phyloP scores from a whole-genome alignment of 768 basidiomycete species.

The Austroboletus eburneus region DNA sequence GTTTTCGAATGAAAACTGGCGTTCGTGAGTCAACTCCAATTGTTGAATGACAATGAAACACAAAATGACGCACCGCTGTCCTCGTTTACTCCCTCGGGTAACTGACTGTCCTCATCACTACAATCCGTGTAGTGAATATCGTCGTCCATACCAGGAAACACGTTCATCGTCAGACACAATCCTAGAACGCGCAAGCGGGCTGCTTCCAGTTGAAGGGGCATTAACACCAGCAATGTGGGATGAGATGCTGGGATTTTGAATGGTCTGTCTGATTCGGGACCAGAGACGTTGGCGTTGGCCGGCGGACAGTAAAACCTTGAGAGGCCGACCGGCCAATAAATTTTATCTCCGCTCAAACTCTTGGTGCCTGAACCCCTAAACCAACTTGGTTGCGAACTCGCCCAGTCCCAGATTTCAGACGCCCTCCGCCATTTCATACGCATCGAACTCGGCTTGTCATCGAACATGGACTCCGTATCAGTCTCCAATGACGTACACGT shows the following conservation, averaged over 20 bases:
- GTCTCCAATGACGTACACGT: no score
- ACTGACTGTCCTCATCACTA: slow-evolving; percentile 64
- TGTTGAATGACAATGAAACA: neutral
- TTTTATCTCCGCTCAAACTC: no score
- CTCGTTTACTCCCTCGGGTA: slow-evolving; percentile 45
- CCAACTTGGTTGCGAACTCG: no score
- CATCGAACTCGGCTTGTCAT: no score
- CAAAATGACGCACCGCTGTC: slow-evolving; percentile 74
- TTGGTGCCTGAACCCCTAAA: no score
- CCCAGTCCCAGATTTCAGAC: no score
- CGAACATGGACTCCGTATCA: no score
- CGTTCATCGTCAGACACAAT: slow-evolving; percentile 20
- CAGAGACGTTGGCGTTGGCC: slow-evolving; percentile 69
- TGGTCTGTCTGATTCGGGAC: slow-evolving; percentile 54
- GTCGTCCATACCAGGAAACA: slow-evolving; percentile 24
- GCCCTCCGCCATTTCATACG: no score
- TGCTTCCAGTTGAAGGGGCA: no score
- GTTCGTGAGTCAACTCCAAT: slow-evolving; percentile 74
- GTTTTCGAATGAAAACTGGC: slow-evolving; percentile 46
- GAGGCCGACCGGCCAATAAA: no score
- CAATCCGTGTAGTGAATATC: slow-evolving; percentile 37
- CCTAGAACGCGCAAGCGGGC: no score
- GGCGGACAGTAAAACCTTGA: slow-evolving; percentile 84
- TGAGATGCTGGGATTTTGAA: slow-evolving; percentile 60
- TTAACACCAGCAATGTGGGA: slow-evolving; percentile 44